phyloP scores from a whole-genome alignment of 305 asterid species.

The Rubia tinctorum region DNA sequence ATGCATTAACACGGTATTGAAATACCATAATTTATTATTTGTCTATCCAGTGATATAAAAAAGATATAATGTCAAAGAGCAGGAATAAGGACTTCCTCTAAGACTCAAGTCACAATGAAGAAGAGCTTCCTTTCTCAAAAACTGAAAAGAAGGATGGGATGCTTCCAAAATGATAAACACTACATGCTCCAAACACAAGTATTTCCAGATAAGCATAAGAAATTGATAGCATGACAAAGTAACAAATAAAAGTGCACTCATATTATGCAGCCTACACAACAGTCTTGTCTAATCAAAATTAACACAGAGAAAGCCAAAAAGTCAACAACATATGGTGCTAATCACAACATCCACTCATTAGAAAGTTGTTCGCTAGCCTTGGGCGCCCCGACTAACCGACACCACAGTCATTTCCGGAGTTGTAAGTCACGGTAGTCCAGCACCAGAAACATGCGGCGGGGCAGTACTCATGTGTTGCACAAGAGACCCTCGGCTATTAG shows the following conservation, averaged over 20 bases:
- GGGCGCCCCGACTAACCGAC: too few relatives aligned
- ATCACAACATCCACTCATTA: not conserved
- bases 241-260: not conserved
- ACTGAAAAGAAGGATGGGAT: not conserved
- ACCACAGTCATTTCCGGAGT: too few relatives aligned
- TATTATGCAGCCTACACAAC: not conserved
- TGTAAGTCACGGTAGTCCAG: too few relatives aligned
- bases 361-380: too few relatives aligned
- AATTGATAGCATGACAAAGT: not conserved
- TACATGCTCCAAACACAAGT: not conserved
- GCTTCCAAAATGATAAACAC: not conserved
- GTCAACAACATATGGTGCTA: too few relatives aligned
- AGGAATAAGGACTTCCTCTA: not conserved
- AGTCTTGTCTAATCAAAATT: not conserved
- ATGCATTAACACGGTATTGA: not conserved
- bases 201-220: not conserved
- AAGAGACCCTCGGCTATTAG: too few relatives aligned
- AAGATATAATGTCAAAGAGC: not conserved
- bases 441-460: too few relatives aligned
- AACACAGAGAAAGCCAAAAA: not conserved
- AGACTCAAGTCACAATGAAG: not conserved
- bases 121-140: not conserved
- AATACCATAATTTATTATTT: not conserved
- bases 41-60: not conserved
- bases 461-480: too few relatives aligned